Evolutionary conservation across 768 basidiomycete species (phyloP).

Genomic region (Collybia sordida): DNA sequence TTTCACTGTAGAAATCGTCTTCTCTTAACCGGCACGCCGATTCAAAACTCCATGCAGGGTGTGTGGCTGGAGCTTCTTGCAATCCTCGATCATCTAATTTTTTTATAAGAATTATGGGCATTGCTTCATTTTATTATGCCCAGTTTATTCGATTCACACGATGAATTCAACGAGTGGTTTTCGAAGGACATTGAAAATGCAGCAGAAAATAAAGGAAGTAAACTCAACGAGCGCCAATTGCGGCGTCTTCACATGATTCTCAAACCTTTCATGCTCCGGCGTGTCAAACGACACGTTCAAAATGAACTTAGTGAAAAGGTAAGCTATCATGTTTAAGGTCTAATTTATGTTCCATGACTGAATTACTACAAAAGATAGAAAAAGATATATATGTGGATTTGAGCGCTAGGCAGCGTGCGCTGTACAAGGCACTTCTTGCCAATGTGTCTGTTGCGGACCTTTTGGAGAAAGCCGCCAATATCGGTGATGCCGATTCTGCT

Average conservation of each 20-base stretch:
- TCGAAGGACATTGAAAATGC: constrained; percentile 99
- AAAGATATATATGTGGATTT: constrained; percentile 93
- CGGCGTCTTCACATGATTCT: constrained; percentile 97
- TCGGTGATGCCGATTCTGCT: constrained; percentile 89
- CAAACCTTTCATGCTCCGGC: constrained; percentile 97
- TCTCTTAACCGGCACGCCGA: constrained; percentile 94
- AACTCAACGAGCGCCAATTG: constrained; percentile 92
- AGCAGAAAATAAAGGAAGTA: constrained; percentile 85
- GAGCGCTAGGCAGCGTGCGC: constrained; percentile 85
- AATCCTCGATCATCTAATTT: constrained; percentile 8
- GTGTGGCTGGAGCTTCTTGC: constrained; percentile 14
- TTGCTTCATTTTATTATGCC: constrained; percentile 99
- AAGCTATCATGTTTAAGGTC: constrained; percentile 7
- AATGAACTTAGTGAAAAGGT: constrained; percentile 99
- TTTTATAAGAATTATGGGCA: constrained; percentile 88
- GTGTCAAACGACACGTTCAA: constrained; percentile 98
- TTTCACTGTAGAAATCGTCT: constrained; percentile 96
- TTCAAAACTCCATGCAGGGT: constrained; percentile 99
- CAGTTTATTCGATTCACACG: constrained; percentile 96
- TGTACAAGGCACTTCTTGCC: constrained; percentile 87
- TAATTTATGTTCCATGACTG: not conserved
- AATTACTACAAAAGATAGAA: constrained; percentile 70
- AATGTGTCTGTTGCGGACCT: constrained; percentile 96
- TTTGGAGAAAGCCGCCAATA: constrained; percentile 87
- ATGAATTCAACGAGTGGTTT: constrained; percentile 99